phyloP scores from a whole-genome alignment of 257 asterid species.

The Paraleonurus japonicus region DNA sequence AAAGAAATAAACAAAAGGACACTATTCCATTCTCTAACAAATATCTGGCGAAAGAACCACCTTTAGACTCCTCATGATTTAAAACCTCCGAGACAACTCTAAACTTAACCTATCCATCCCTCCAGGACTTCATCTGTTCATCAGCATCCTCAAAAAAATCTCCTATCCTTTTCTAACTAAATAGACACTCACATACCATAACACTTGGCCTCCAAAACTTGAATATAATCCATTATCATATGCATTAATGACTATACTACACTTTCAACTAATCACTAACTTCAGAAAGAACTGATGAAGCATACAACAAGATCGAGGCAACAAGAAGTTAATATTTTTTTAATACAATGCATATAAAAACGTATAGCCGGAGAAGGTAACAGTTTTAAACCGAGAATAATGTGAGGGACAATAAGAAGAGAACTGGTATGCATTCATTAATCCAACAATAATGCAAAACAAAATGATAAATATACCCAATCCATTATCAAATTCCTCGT shows the following conservation, averaged over 20 bases:
- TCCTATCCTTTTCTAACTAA: not conserved
- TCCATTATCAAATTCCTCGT: conserved; percentile 3
- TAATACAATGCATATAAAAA: not conserved
- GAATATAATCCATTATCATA: conserved; percentile 7
- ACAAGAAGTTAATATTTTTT: not conserved
- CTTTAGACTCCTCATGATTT: not conserved
- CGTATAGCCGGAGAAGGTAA: not conserved
- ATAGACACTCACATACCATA: not conserved
- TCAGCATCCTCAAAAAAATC: not conserved
- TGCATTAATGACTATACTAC: conserved; percentile 8
- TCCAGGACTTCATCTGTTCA: not conserved
- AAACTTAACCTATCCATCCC: not conserved
- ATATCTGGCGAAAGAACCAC: not conserved
- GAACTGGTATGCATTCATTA: not conserved
- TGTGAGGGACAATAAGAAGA: not conserved
- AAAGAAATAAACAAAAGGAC: not conserved
- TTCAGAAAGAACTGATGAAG: not conserved
- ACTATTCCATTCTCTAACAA: not conserved
- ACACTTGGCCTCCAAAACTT: not conserved
- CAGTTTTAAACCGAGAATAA: not conserved
- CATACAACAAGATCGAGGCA: not conserved
- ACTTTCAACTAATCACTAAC: conserved; percentile 2
- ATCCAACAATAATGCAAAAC: not conserved
- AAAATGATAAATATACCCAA: not conserved
- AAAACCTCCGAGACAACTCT: not conserved